Evolutionary conservation across 192 early-diverging fungal species (phyloP).

Genomic region (Entomortierella chlamydospora): DNA sequence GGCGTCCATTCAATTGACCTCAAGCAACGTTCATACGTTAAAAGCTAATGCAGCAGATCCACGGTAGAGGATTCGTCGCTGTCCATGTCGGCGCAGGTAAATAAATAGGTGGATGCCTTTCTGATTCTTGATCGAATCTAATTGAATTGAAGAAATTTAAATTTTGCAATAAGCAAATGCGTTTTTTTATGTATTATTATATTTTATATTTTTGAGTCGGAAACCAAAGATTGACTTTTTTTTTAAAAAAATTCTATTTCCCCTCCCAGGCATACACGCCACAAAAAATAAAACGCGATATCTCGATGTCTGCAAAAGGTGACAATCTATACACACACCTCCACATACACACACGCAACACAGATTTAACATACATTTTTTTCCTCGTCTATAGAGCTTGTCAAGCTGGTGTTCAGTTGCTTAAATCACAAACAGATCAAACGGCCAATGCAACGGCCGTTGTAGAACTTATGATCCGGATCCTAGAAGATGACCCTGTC

Average conservation of each 20-base stretch:
- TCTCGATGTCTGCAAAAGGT: slow-evolving; percentile 50
- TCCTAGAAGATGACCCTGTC: slow-evolving; percentile 57
- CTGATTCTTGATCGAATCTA: too few species aligned
- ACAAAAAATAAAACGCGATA: slow-evolving; percentile 45
- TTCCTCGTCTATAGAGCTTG: slow-evolving; percentile 47
- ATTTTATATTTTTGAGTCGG: too few species aligned
- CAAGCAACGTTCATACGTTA: too few species aligned
- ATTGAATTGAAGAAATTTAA: too few species aligned
- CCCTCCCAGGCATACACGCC: slow-evolving; percentile 34
- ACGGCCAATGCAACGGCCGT: slow-evolving; percentile 22
- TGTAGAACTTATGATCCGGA: slow-evolving; percentile 51
- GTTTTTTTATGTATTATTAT: too few species aligned
- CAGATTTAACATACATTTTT: neutral
- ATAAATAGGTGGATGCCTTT: too few species aligned
- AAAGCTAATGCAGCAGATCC: neutral
- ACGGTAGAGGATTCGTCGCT: slow-evolving; percentile 56
- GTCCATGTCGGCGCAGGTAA: slow-evolving; percentile 67
- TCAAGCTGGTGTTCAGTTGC: slow-evolving; percentile 29
- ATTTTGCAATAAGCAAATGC: too few species aligned
- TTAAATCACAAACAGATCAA: slow-evolving; percentile 23
- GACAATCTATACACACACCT: neutral
- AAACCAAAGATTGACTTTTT: too few species aligned
- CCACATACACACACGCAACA: neutral
- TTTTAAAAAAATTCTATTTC: neutral
- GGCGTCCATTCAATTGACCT: too few species aligned